Evolutionary conservation across 2,329 filamentous ascomycete species (phyloP).

Genomic region (Alternaria gansuensis): DNA sequence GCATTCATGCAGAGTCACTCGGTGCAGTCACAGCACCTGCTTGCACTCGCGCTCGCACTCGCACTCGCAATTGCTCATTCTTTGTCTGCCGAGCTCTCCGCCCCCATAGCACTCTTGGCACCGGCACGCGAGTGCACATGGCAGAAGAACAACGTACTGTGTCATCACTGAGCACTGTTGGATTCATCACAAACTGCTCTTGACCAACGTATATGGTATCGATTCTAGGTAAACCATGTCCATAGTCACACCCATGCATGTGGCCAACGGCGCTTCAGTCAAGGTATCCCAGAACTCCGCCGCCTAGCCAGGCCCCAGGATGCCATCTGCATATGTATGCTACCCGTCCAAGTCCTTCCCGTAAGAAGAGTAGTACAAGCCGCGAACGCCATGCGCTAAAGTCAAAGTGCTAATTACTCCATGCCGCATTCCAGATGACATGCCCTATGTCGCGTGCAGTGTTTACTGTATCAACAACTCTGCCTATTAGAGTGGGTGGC

Average conservation of each 20-base stretch:
- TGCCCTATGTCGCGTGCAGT: constrained; percentile 71
- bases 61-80: neutral
- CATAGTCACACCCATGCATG: constrained; percentile 31
- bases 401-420: constrained; percentile 57
- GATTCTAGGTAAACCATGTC: constrained; percentile 23
- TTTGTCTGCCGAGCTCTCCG: constrained; percentile 6
- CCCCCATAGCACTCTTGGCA: neutral
- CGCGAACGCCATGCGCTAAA: constrained; percentile 39
- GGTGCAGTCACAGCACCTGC: neutral
- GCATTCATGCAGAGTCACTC: too few species aligned
- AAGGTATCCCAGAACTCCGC: constrained; percentile 28
- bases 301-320: constrained; percentile 28
- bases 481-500: constrained; percentile 72
- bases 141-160: constrained; percentile 6
- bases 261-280: constrained; percentile 25
- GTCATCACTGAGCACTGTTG: neutral
- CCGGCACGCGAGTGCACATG: neutral
- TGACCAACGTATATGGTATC: constrained; percentile 33
- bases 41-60: neutral
- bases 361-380: constrained; percentile 32
- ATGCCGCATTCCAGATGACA: constrained; percentile 73
- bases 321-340: constrained; percentile 25
- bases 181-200: neutral
- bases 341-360: constrained; percentile 28
- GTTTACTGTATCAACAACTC: constrained; percentile 80